Evolutionary conservation across 129 eudicot genomes (phyloP), one percentile per base, ranked within the genome.

Genomic region (Pittosporum tobira): DNA sequence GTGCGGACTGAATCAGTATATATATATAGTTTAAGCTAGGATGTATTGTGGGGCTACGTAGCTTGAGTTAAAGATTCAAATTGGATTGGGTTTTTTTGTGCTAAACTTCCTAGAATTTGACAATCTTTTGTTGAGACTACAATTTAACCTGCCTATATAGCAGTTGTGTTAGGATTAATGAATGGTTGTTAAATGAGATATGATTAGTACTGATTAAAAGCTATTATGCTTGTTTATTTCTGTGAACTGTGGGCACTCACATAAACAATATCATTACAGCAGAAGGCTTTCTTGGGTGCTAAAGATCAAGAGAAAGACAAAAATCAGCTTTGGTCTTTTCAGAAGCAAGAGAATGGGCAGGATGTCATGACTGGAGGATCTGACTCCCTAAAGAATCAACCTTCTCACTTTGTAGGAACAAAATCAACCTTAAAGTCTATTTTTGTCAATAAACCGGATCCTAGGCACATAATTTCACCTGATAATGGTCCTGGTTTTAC

Each of bases 351-450:
- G 61, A 73, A 73, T 29, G 78, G 87, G 8, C 78, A 66, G 49
- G 73, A 64, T 38, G 26, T 38, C 48, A 47, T 74, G 46, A 64
- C 66, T 0, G 22, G 64, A 40, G 68, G 66, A 43, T 64, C 65
- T 3, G 74, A 66, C 49, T 30, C 51, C 40, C 52, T 52, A 22
- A 65, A 74, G 36, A 83, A 69, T 73, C 73, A 75, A 16, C 66
- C 77, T 26, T 48, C 57, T 47, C 74, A 69, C 0, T 22, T 34
- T 29, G n/a, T 67, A 1, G 66, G 65, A 12, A 44, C 61, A 28
- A 80, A 64, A 56, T 94, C 85, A 26, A 70, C 48, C 24, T 61
- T 89, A 57, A 66, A 89, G 56, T 79, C 84, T 2, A 85, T 89
- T 42, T 75, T 80, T n/a, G 63, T 81, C 40, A 62, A 56, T 45